Conservation (phyloP, 345 rosid genomes). For the Ceriops tagal region DNA sequence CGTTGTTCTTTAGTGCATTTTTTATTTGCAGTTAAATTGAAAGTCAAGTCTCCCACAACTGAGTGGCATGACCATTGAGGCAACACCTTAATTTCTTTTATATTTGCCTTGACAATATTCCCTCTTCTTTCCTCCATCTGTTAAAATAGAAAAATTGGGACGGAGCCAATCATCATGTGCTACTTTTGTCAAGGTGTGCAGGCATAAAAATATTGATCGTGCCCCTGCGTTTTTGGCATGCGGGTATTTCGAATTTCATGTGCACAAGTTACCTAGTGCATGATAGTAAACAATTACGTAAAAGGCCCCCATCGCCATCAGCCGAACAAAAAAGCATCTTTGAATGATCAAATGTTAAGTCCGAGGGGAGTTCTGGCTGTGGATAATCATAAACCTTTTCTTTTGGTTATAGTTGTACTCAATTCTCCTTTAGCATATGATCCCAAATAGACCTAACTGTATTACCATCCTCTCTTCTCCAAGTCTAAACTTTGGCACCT, state of each 20-base stretch:
- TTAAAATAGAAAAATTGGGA: conserved; percentile 15
- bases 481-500: conserved; percentile 27
- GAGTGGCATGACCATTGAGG: conserved; percentile 36
- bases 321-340: conserved; percentile 48
- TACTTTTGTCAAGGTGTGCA: conserved; percentile 18
- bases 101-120: conserved; percentile 14
- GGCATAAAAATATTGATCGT: conserved; percentile 6
- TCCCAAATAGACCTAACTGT: conserved; percentile 9
- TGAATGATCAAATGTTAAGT: conserved; percentile 34
- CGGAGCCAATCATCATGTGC: conserved; percentile 18
- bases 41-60: conserved; percentile 38
- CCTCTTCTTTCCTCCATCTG: conserved; percentile 19
- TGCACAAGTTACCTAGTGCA: conserved; percentile 66
- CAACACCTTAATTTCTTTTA: neutral
- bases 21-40: conserved; percentile 13
- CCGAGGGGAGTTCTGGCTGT: conserved; percentile 13
- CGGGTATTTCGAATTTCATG: conserved; percentile 51
- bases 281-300: conserved; percentile 27
- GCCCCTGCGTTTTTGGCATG: conserved; percentile 42
- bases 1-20: conserved; percentile 10
- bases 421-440: conserved; percentile 30
- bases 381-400: conserved; percentile 47
- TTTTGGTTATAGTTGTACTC: conserved; percentile 2
- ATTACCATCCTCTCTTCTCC: conserved; percentile 10
- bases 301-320: conserved; percentile 23